Evolutionary conservation across 2,329 filamentous ascomycete species (phyloP).

Genomic region (Penicillium sp.): DNA sequence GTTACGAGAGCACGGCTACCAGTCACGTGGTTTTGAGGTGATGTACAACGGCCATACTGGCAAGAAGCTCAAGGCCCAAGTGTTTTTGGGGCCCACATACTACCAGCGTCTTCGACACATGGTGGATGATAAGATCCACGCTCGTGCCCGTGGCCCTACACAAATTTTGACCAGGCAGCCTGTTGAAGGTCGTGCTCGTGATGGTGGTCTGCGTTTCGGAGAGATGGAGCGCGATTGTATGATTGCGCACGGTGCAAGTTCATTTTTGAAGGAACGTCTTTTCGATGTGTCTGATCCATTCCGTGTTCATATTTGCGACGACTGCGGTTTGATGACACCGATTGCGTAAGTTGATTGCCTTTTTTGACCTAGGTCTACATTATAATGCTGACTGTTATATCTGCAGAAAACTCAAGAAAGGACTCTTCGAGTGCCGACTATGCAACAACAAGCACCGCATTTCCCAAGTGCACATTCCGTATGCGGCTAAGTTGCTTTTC

Average conservation of each 20-base stretch:
- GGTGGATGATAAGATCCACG: slow-evolving; percentile 99
- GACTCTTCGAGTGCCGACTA: slow-evolving; percentile 91
- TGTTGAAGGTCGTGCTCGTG: slow-evolving; percentile 94
- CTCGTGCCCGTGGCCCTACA: slow-evolving; percentile 91
- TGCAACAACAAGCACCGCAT: slow-evolving; percentile 99
- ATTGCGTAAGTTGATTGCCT: slow-evolving; percentile 77
- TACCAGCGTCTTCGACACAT: slow-evolving; percentile 98
- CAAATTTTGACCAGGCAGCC: slow-evolving; percentile 97
- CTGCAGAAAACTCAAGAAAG: slow-evolving; percentile 81
- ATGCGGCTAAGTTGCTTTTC: slow-evolving; percentile 96
- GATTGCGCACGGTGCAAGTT: slow-evolving; percentile 98
- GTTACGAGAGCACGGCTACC: slow-evolving; percentile 84
- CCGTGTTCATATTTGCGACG: slow-evolving; percentile 96
- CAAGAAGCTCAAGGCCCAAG: slow-evolving; percentile 84
- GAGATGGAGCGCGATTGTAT: slow-evolving; percentile 99
- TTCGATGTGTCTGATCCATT: slow-evolving; percentile 98
- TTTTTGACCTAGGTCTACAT: background rate
- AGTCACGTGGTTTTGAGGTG: slow-evolving; percentile 94
- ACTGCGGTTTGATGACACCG: slow-evolving; percentile 97
- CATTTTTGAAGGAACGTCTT: slow-evolving; percentile 94
- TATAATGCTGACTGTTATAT: slow-evolving; percentile 17
- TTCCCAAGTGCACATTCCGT: slow-evolving; percentile 95
- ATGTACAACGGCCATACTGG: slow-evolving; percentile 99
- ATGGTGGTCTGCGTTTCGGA: slow-evolving; percentile 97
- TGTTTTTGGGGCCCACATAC: slow-evolving; percentile 97